Evolutionary conservation across 129 eudicot genomes (phyloP), one percentile per base, ranked within the genome.

Genomic region (Scalesia atractyloides): DNA sequence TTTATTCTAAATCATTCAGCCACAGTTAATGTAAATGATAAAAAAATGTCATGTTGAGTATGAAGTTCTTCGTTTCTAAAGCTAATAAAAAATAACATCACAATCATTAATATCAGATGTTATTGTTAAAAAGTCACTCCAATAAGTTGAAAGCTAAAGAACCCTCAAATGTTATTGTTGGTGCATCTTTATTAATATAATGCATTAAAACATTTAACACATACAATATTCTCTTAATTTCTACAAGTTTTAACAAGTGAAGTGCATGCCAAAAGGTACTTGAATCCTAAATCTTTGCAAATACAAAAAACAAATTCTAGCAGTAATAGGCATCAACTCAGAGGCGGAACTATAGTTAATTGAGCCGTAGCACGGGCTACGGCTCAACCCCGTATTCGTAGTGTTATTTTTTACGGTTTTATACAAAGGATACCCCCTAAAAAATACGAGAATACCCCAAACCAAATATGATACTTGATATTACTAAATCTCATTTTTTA

Each of bases 111-210:
- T 7, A 41, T 41, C 46, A 41, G 10, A 39, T 39, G 44, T 56
- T 56, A 51, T 5, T 39, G 44, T 56, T 56, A 51, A 51, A 15
- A 52, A 17, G 26, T 5, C 58, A 16, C 58, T 52, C 58, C 58
- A 41, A 41, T 7, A 39, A 39, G 10, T 41, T 41, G 10, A 41
- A 6, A 41, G 10, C 46, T 41, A 41, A 41, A n/a, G n/a, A n/a
- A 52, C 11, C 75, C 63, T 51, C 19, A 9, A 58, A 39, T 36
- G 36, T 70, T 54, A 36, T 18, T 37, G 53, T 41, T n/a, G n/a
- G n/a, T n/a, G n/a, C n/a, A 39, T 70, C 11, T 9, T 15, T 13
- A 52, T 37, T 19, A 9, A 53, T 70, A 70, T 7, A 54, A 39
- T 36, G 57, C 51, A 41, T 36, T 12, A 41, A 7, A 0, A 39